These are phyloP conservation scores for Candida andamanensis DNA, from an alignment of 805 yeast species.

Conservation along the genomic window DNA sequence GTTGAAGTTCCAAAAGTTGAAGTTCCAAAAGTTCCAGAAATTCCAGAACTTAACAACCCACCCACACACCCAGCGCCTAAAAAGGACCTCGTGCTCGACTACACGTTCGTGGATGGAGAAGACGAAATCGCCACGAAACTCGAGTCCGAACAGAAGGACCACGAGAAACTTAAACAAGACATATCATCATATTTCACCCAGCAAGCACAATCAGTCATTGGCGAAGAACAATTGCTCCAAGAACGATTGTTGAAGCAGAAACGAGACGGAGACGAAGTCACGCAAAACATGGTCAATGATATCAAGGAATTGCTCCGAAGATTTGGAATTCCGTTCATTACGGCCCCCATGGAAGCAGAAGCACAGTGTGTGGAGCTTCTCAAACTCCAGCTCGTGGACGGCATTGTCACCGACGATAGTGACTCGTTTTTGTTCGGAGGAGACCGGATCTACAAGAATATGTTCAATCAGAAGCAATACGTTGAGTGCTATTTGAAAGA, in stretches of 20 bases:
- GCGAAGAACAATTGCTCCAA: constrained; percentile 46
- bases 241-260: constrained; percentile 61
- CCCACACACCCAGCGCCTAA: too few species aligned
- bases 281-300: constrained; percentile 78
- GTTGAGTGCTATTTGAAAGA: constrained; percentile 74
- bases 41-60: constrained; percentile 1
- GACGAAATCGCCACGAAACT: constrained; percentile 58
- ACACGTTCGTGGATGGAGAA: constrained; percentile 74
- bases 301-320: constrained; percentile 82
- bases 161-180: constrained; percentile 50
- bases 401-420: constrained; percentile 94
- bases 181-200: constrained; percentile 17
- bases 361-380: constrained; percentile 91
- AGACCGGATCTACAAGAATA: constrained; percentile 73
- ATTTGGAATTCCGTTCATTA: constrained; percentile 91
- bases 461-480: constrained; percentile 89
- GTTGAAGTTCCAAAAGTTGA: neutral
- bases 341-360: constrained; percentile 99
- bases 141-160: constrained; percentile 66
- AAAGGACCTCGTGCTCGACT: constrained; percentile 38
- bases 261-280: constrained; percentile 89
- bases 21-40: neutral
- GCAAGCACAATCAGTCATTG: constrained; percentile 30
- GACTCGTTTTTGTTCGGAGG: constrained; percentile 96
- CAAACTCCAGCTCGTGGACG: constrained; percentile 75